These are phyloP conservation scores for Chenopodium album DNA, from an alignment of 148 eudicot genomes.

Conservation along the genomic window DNA sequence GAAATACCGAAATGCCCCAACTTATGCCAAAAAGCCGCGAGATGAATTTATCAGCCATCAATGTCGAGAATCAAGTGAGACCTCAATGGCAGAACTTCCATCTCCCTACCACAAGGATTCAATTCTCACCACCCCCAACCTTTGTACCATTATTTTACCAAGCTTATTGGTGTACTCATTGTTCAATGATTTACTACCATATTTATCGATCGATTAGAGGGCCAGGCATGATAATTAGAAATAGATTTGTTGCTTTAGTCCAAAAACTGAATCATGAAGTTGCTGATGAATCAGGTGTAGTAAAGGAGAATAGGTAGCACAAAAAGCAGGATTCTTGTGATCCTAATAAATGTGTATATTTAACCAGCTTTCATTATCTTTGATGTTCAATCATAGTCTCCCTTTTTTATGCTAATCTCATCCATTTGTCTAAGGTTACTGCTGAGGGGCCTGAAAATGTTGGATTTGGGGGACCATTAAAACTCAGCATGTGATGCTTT, in stretches of 20 bases:
- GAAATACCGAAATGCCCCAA: too few relatives aligned
- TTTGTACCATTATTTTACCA: too few relatives aligned
- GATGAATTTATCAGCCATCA: not conserved
- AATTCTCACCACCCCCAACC: too few relatives aligned
- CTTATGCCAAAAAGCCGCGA: too few relatives aligned
- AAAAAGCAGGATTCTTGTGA: constrained; percentile 27
- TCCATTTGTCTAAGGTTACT: not conserved
- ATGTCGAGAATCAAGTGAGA: too few relatives aligned
- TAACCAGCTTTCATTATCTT: not conserved
- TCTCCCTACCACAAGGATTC: too few relatives aligned
- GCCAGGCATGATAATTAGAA: not conserved
- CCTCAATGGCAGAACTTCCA: too few relatives aligned
- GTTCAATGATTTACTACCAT: not conserved
- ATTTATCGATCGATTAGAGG: not conserved
- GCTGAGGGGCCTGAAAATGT: constrained; percentile 20
- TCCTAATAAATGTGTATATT: constrained; percentile 18
- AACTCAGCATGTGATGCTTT: constrained; percentile 23
- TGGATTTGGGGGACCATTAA: constrained; percentile 22
- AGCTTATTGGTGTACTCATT: not conserved
- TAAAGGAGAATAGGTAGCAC: not conserved
- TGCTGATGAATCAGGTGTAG: not conserved
- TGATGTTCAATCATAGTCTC: not conserved
- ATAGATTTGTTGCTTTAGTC: not conserved
- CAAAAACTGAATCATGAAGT: not conserved
- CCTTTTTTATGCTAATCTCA: constrained; percentile 1